Base-by-base conservation (phyloP, 176 grass and related monocot genomes). In the Ananas comosus region DNA sequence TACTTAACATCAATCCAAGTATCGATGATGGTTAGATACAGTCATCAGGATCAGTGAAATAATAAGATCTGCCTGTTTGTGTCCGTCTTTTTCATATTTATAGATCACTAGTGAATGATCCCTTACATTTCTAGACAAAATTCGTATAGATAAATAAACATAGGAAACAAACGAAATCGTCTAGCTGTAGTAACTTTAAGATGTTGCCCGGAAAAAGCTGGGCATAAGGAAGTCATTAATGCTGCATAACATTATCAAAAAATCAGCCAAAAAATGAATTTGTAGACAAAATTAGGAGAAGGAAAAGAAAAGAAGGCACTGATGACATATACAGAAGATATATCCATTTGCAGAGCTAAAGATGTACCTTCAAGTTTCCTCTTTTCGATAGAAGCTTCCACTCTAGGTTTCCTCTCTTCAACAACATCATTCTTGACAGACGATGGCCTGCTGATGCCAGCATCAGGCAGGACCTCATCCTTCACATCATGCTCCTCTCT, bases 341-440 rank as follows among this genome's bases (percentile, higher is more conserved):
- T 16, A 56, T 56, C 10, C 10, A 18, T 61, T 16, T 61, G n/a
- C 54, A 61, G 54, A 67, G 48, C 65, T 69, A 56, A 75, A 74
- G 50, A 74, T 50, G 74, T 76, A 99, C 95, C 95, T 94, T 99
- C 82, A 63, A 82, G 67, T 81, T 91, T 99, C 74, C 95, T 91
- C 87, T 99, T 99, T 70, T 99, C 95, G 33, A 78, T 74, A 57
- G 64, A 71, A 70, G 75, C 69, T 76, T 61, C 53, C 53, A 70
- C 53, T 21, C 66, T 69, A 12, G 13, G 33, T 64, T 71, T 86
- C 64, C 78, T 85, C 83, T 93, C 89, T 83, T 79, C 77, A 53
- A 78, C 59, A 80, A 70, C 69, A 51, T 84, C 82, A 73, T 78
- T 88, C 58, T 80, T 85, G 49, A 74, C 66, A 52, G 50, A 74